phyloP scores from a whole-genome alignment of 1,284 basidiomycete species.

The Malassezia arunalokei region DNA sequence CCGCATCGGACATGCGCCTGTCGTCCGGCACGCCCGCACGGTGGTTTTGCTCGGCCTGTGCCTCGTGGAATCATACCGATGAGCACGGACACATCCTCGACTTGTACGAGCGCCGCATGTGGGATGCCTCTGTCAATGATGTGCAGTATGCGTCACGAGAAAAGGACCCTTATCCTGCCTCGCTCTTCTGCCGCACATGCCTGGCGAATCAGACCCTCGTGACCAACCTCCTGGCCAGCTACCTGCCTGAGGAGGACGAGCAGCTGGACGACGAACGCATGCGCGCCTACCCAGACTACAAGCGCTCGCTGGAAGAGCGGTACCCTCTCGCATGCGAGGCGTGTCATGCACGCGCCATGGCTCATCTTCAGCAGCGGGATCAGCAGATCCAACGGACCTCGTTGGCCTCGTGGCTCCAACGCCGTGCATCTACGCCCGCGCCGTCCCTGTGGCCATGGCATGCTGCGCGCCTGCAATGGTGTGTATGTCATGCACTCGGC shows the following conservation, averaged over 20 bases:
- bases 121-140: constrained; percentile 21
- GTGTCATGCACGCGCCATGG: constrained; percentile 19
- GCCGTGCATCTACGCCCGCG: neutral
- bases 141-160: neutral
- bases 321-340: constrained; percentile 27
- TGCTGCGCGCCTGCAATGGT: neutral
- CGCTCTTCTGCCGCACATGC: constrained; percentile 33
- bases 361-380: constrained; percentile 18
- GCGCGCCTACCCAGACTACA: constrained; percentile 17
- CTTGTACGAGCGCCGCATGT: constrained; percentile 26
- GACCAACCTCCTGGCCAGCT: constrained; percentile 32
- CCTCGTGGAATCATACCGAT: constrained; percentile 25
- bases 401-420: constrained; percentile 22
- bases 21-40: constrained; percentile 27
- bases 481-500: neutral
- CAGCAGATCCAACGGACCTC: constrained; percentile 21
- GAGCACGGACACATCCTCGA: constrained; percentile 18
- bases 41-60: constrained; percentile 35
- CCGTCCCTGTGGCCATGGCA: neutral
- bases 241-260: constrained; percentile 23
- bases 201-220: constrained; percentile 35
- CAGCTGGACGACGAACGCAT: constrained; percentile 18
- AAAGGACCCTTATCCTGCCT: neutral
- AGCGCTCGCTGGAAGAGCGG: constrained; percentile 22
- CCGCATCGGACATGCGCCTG: constrained; percentile 1